phyloP scores from a whole-genome alignment of 441 rosid species.

The Adansonia rubrostipa region DNA sequence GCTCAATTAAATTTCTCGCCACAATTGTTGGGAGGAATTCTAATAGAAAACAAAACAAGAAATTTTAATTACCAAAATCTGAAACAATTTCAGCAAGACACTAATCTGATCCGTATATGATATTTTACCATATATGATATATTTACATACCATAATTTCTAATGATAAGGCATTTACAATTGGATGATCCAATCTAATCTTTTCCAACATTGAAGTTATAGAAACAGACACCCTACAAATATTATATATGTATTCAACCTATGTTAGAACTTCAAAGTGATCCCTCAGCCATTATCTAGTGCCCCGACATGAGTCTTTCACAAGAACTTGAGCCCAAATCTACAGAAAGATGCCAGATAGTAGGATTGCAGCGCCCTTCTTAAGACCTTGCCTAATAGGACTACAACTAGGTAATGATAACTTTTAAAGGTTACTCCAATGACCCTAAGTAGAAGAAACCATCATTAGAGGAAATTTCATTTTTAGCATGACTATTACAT shows the following conservation, averaged over 20 bases:
- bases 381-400: neutral
- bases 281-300: neutral
- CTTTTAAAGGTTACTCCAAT: neutral
- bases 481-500: neutral
- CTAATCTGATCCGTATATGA: neutral
- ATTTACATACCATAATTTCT: neutral
- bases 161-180: neutral
- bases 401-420: neutral
- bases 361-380: neutral
- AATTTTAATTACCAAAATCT: neutral
- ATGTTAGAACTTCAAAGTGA: neutral
- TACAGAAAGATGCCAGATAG: neutral
- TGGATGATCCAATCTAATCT: neutral
- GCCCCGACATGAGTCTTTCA: neutral
- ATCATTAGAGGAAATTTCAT: neutral
- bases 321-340: neutral
- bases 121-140: neutral
- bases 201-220: neutral
- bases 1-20: neutral
- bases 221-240: neutral
- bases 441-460: neutral
- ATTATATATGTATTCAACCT: neutral
- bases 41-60: neutral
- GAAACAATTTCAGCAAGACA: conserved; percentile 7
- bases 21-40: neutral